A percentile compares a stretch with the other conserved stretches of the same genome.
phyloP scores from a whole-genome alignment of 129 eudicot species.

The Flaveria trinervia region DNA sequence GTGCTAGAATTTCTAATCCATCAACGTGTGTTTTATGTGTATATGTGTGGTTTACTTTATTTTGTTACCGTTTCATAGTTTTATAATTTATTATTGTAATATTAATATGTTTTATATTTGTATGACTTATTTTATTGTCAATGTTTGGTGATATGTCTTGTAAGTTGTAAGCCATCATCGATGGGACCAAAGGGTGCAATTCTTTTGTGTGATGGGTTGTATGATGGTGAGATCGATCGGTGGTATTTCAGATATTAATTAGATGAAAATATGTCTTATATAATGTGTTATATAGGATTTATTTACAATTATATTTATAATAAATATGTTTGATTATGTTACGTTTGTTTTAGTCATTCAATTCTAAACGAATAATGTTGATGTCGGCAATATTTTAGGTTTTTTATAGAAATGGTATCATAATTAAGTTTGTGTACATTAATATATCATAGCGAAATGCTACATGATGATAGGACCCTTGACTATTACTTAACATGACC shows the following conservation, averaged over 20 bases:
- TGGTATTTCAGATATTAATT: neutral
- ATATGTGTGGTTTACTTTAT: neutral
- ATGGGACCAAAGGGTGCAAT: neutral
- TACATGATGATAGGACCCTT: neutral
- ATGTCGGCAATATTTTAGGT: neutral
- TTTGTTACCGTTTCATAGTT: neutral
- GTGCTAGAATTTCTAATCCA: neutral
- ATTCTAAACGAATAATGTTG: too few relatives aligned
- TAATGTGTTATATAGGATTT: neutral
- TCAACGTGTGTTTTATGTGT: neutral
- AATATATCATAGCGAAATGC: neutral
- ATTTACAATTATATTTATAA: neutral
- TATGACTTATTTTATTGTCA: neutral
- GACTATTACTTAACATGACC: neutral
- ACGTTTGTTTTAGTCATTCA: neutral
- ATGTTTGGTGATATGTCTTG: constrained; percentile 15
- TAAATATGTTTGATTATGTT: neutral
- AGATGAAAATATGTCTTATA: neutral
- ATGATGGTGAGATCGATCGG: neutral
- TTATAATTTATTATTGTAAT: neutral
- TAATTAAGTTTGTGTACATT: neutral
- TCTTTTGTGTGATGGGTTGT: constrained; percentile 1
- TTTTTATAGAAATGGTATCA: neutral
- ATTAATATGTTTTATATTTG: neutral
- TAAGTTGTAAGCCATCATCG: neutral